phyloP scores from a whole-genome alignment of 1,284 basidiomycete genomes.

The Marasmius tenuissimus region DNA sequence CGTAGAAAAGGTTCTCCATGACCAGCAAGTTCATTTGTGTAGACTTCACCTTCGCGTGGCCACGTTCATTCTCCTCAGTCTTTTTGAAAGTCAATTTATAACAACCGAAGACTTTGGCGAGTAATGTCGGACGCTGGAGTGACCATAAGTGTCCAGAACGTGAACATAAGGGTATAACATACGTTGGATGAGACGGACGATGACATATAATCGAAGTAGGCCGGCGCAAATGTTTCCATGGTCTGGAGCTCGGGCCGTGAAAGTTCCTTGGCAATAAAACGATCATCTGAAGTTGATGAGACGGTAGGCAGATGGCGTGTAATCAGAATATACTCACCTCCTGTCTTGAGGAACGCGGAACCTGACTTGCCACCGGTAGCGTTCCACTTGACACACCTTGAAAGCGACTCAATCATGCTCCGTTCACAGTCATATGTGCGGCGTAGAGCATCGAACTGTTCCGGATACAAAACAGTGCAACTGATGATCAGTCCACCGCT shows the following conservation, averaged over 20 bases:
- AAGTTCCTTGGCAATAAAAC: conserved; percentile 97
- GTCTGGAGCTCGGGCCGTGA: conserved; percentile 91
- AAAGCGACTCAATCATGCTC: conserved; percentile 90
- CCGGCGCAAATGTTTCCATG: conserved; percentile 95
- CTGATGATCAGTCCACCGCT: conserved; percentile 92
- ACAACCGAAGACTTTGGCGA: conserved; percentile 98
- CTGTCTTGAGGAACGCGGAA: conserved; percentile 94
- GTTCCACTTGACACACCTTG: conserved; percentile 96
- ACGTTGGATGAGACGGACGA: conserved; percentile 80
- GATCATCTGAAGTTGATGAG: conserved; percentile 68
- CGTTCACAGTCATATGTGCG: conserved; percentile 92
- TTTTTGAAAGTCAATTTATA: conserved; percentile 95
- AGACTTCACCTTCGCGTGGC: conserved; percentile 66
- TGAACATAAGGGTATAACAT: conserved; percentile 24
- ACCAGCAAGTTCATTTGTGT: conserved; percentile 95
- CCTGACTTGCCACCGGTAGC: conserved; percentile 96
- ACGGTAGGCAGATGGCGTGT: background rate
- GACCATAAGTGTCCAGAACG: conserved; percentile 8
- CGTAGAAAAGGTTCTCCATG: conserved; percentile 98
- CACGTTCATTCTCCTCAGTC: conserved; percentile 60
- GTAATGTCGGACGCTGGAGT: conserved; percentile 83
- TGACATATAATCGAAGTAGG: conserved; percentile 98
- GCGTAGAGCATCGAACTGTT: conserved; percentile 95
- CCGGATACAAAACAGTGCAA: conserved; percentile 94
- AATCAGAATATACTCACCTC: conserved; percentile 50